Base-by-base conservation (phyloP, 2,329 filamentous ascomycete genomes). In the Escovopsis sp. region DNA sequence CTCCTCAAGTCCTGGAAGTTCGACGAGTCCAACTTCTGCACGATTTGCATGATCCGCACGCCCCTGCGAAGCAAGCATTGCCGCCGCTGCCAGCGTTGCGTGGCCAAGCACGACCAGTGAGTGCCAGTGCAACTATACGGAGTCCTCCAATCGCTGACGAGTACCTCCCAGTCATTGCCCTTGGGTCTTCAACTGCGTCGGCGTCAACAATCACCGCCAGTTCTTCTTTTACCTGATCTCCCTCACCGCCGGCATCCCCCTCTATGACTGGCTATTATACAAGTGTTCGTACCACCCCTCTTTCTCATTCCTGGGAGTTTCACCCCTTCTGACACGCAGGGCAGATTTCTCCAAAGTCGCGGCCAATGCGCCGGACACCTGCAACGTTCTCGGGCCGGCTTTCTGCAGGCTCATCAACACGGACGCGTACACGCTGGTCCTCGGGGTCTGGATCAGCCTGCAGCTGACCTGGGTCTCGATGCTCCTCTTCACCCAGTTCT, bases 391-490 rank as follows among this genome's bases (percentile, higher is more conserved):
- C 34, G 77, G 82, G n/a, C 72, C 80, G 2, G 64, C 69, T 0
- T 63, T 95, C 8, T 98, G 91, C 69, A 70, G 73, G 38, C 67
- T 85, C 34, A 67, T 93, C 51, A 84, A 85, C 54, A 77, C 81
- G 40, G 89, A 96, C 57, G 72, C 85, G 0, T 94, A 89, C 59
- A 89, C 85, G 1, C 72, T 94, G 26, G 68, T 94, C 10, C 69
- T 94, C 18, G 75, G 75, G 11, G 64, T 85, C 26, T 98, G 91
- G 91, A 74, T 75, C 6, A 72, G 75, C 2, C 67, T 95, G 36
- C 93, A 98, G 61, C 73, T 95, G 30, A 82, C 85, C 18, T 98
- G 91, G 91, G 85, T 96, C 3, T 80, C 82, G n/a, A 96, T 98
- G 88, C 78, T 98, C 32, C 72, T 95, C 46, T 82, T 87, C 49